Conservation (phyloP, 2,329 filamentous ascomycete genomes). For the Myrmaecium sp. region DNA sequence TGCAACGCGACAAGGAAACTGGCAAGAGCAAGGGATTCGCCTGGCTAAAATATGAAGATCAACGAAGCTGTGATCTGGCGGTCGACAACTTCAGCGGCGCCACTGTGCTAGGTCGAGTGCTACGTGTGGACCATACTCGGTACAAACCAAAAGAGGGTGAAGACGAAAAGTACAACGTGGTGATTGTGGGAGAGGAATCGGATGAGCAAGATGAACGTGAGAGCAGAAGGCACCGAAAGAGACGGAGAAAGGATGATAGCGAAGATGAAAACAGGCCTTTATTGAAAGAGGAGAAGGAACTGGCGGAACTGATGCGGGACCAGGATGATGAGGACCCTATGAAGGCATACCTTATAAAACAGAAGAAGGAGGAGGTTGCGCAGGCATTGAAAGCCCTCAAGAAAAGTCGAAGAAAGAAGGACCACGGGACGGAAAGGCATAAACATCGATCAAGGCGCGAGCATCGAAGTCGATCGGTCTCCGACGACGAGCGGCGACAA, state of each 20-base stretch:
- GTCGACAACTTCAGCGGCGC: slow-evolving; percentile 91
- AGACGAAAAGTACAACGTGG: slow-evolving; percentile 36
- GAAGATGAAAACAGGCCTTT: slow-evolving; percentile 37
- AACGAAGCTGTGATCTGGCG: slow-evolving; percentile 84
- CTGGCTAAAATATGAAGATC: slow-evolving; percentile 96
- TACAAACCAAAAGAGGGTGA: slow-evolving; percentile 76
- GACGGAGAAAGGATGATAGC: slow-evolving; percentile 18
- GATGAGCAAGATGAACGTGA: slow-evolving; percentile 28
- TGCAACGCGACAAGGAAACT: slow-evolving; percentile 87
- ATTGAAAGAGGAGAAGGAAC: slow-evolving; percentile 66
- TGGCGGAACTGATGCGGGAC: slow-evolving; percentile 56
- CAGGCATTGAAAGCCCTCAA: no score
- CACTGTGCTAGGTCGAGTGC: slow-evolving; percentile 58
- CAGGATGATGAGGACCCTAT: slow-evolving; percentile 96
- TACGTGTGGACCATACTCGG: slow-evolving; percentile 81
- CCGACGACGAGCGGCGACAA: no score
- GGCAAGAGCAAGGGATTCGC: slow-evolving; percentile 90
- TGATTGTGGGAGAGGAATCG: slow-evolving; percentile 35
- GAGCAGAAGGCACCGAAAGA: slow-evolving; percentile 23
- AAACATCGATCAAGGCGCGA: no score
- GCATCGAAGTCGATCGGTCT: no score
- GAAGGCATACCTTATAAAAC: slow-evolving; percentile 76
- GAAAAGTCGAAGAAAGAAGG: no score
- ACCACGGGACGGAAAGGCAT: no score
- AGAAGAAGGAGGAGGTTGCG: slow-evolving; percentile 80